These are phyloP conservation scores for Plasmodium coatneyi DNA, from an alignment of 169 alveolate genomes.

Conservation along the genomic window DNA sequence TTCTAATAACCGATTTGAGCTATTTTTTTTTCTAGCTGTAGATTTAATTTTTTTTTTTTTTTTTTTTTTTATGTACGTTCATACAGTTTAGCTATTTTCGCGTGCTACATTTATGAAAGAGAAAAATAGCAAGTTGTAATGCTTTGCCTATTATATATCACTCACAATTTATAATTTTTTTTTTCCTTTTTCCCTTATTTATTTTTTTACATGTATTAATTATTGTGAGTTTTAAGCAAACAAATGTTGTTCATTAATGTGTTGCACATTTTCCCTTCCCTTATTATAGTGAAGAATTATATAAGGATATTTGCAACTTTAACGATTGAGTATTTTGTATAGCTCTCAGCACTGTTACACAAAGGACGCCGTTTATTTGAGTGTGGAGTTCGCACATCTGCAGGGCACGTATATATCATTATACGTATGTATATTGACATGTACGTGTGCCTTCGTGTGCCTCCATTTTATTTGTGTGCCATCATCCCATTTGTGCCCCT, in stretches of 20 bases:
- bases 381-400: background rate
- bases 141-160: too few species aligned
- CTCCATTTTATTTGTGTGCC: too few species aligned
- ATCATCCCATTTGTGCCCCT: background rate
- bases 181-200: background rate
- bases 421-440: background rate
- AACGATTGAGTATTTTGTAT: background rate
- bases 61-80: too few species aligned
- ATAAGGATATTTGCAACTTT: background rate
- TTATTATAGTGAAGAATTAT: background rate
- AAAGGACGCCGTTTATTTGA: background rate
- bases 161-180: background rate
- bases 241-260: background rate
- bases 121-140: too few species aligned
- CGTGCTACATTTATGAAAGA: too few species aligned
- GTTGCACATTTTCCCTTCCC: background rate
- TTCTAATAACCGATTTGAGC: conserved; percentile 20
- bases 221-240: background rate
- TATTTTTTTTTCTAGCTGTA: conserved; percentile 11
- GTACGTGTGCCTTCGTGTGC: background rate
- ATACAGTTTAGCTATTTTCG: too few species aligned
- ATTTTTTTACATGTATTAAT: background rate
- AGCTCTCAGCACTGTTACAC: background rate
- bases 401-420: background rate
- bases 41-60: background rate